phyloP scores from a whole-genome alignment of 148 eudicot genomes.

The Heliamphora exappendiculata region DNA sequence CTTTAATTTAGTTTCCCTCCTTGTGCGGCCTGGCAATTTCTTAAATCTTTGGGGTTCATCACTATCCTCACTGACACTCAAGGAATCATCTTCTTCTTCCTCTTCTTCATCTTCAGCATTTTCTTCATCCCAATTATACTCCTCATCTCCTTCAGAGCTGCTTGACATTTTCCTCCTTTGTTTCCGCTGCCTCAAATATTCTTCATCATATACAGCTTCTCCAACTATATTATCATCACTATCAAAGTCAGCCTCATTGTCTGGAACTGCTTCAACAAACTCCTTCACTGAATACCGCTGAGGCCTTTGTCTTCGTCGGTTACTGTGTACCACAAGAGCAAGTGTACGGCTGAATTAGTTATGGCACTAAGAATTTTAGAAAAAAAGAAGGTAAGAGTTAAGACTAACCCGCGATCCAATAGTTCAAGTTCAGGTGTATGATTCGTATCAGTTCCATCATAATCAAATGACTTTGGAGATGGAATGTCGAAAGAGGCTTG shows the following conservation, averaged over 20 bases:
- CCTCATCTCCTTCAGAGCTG: conserved; percentile 90
- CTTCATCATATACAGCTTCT: conserved; percentile 93
- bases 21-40: conserved; percentile 47
- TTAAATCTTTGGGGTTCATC: conserved; percentile 42
- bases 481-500: conserved; percentile 38
- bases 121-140: conserved; percentile 69
- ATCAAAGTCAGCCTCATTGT: conserved; percentile 52
- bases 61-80: conserved; percentile 67
- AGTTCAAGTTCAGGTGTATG: conserved; percentile 29
- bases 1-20: conserved; percentile 49
- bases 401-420: conserved; percentile 63
- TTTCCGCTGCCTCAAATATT: conserved; percentile 50
- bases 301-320: conserved; percentile 73
- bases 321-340: conserved; percentile 28
- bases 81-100: conserved; percentile 46
- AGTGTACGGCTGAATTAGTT: conserved; percentile 1
- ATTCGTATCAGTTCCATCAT: conserved; percentile 53
- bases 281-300: conserved; percentile 66
- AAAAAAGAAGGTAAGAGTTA: background rate
- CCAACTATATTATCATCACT: conserved; percentile 93
- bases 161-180: conserved; percentile 52
- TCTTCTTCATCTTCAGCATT: conserved; percentile 62
- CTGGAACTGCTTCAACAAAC: conserved; percentile 61
- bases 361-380: conserved; percentile 1
- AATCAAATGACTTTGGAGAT: conserved; percentile 50